phyloP scores from a whole-genome alignment of 768 basidiomycete genomes.

The Cubamyces sp. region DNA sequence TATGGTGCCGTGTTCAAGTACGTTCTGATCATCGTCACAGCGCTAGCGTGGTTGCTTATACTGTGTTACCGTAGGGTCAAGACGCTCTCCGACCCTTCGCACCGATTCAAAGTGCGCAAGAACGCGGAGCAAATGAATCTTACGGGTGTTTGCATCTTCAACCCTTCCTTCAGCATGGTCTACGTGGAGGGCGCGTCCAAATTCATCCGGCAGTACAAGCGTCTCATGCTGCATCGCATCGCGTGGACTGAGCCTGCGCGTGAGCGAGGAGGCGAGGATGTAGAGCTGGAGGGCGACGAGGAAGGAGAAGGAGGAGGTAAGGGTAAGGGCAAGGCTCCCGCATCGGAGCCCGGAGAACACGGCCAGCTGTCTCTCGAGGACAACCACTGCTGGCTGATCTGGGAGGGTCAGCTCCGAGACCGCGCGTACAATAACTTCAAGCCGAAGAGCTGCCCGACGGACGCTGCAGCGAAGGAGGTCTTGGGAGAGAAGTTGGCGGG shows the following conservation, averaged over 20 bases:
- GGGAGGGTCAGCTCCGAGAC: slow-evolving; percentile 91
- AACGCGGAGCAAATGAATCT: slow-evolving; percentile 92
- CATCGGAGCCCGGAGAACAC: slow-evolving; percentile 32
- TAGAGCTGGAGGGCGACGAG: slow-evolving; percentile 61
- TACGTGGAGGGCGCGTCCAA: slow-evolving; percentile 92
- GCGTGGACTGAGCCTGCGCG: slow-evolving; percentile 93
- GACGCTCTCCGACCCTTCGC: slow-evolving; percentile 86
- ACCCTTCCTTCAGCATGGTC: slow-evolving; percentile 86
- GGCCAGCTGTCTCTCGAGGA: slow-evolving; percentile 67
- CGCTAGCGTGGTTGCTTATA: not conserved
- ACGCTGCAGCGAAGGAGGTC: slow-evolving; percentile 82
- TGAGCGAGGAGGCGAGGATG: slow-evolving; percentile 73
- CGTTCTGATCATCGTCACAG: slow-evolving; percentile 36
- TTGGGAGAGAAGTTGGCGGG: slow-evolving; percentile 85
- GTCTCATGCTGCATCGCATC: slow-evolving; percentile 84
- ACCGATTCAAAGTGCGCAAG: slow-evolving; percentile 95
- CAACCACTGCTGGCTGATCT: slow-evolving; percentile 89
- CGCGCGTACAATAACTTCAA: slow-evolving; percentile 80
- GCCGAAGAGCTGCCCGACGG: slow-evolving; percentile 81
- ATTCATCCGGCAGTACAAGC: slow-evolving; percentile 84
- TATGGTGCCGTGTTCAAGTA: slow-evolving; percentile 91
- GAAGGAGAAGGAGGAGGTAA: slow-evolving; percentile 39
- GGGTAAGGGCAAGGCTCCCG: slow-evolving; percentile 43
- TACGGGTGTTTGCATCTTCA: slow-evolving; percentile 89
- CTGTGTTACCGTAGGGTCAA: slow-evolving; percentile 61